These are phyloP conservation scores for Boletus insuetus DNA, from an alignment of 768 basidiomycete genomes.

Conservation along the genomic window DNA sequence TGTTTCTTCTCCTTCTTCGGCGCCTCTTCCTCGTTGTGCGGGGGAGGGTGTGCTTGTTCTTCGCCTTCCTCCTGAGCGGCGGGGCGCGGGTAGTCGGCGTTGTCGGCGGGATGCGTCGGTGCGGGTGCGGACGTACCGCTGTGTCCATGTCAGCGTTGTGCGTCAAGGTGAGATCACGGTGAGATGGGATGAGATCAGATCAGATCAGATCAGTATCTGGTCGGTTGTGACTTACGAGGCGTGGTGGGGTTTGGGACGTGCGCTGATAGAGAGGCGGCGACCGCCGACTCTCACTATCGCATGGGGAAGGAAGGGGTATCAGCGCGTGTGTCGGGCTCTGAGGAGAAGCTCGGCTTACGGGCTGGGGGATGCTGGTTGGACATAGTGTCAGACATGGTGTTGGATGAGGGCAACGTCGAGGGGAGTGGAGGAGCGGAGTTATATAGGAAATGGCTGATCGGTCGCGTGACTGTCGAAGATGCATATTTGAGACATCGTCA, in stretches of 20 bases:
- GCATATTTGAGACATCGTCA: neutral
- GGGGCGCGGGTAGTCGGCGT: conserved; percentile 53
- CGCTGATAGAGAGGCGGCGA: conserved; percentile 46
- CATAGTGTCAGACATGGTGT: conserved; percentile 30
- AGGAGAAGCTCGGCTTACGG: conserved; percentile 33
- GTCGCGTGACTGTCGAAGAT: conserved; percentile 6
- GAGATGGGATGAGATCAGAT: neutral
- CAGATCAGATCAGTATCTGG: neutral
- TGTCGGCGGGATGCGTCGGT: conserved; percentile 20
- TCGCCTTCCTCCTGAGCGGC: conserved; percentile 38
- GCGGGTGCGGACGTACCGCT: conserved; percentile 1
- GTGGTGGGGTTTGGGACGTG: conserved; percentile 37
- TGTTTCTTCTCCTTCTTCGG: conserved; percentile 50
- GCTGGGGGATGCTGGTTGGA: conserved; percentile 46
- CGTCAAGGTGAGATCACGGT: too few species aligned
- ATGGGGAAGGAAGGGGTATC: neutral
- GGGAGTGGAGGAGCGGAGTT: conserved; percentile 12
- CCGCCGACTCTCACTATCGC: conserved; percentile 44
- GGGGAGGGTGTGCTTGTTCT: conserved; percentile 29
- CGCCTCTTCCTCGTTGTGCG: conserved; percentile 44
- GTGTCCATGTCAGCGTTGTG: too few species aligned
- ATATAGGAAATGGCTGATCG: neutral
- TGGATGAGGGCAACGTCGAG: conserved; percentile 2
- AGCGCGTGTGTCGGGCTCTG: neutral
- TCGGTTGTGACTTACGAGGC: conserved; percentile 25